phyloP scores from a whole-genome alignment of 352 stramenopile genomes.

The Phytophthora hybrid region DNA sequence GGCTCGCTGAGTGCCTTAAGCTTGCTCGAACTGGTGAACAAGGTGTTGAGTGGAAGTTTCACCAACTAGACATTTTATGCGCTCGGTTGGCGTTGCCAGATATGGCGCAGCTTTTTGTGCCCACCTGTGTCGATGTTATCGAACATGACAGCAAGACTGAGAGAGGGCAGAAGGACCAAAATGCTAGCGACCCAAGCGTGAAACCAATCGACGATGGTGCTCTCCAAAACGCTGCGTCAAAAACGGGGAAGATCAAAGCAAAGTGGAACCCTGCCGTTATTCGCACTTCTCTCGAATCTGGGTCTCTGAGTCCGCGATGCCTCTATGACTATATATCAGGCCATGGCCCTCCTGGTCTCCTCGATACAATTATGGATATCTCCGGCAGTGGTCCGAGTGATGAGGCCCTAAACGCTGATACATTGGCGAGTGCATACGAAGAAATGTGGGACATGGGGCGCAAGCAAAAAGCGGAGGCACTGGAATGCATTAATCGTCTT shows the following conservation, averaged over 20 bases:
- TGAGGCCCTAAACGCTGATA: slow-evolving; percentile 56
- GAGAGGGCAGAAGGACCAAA: slow-evolving; percentile 35
- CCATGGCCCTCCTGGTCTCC: slow-evolving; percentile 59
- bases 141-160: slow-evolving; percentile 48
- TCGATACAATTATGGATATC: slow-evolving; percentile 57
- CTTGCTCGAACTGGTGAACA: slow-evolving; percentile 38
- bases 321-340: slow-evolving; percentile 77
- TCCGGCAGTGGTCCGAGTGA: slow-evolving; percentile 35
- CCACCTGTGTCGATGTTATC: slow-evolving; percentile 68
- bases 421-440: slow-evolving; percentile 72
- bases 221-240: slow-evolving; percentile 70
- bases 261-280: slow-evolving; percentile 70
- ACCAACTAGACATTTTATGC: slow-evolving; percentile 85
- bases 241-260: slow-evolving; percentile 67
- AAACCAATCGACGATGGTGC: slow-evolving; percentile 72
- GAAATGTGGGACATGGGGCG: slow-evolving; percentile 72
- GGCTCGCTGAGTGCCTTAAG: slow-evolving; percentile 66
- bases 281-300: slow-evolving; percentile 62
- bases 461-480: slow-evolving; percentile 68
- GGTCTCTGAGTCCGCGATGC: slow-evolving; percentile 69
- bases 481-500: slow-evolving; percentile 76
- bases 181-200: slow-evolving; percentile 29
- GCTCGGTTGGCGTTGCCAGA: slow-evolving; percentile 78
- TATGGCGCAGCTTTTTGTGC: slow-evolving; percentile 81
- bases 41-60: slow-evolving; percentile 62